A percentile compares a stretch with the other conserved stretches of the same genome.
Evolutionary conservation across 1,139 yeast species (phyloP).

Genomic region (Saccharomyces pastorianus): DNA sequence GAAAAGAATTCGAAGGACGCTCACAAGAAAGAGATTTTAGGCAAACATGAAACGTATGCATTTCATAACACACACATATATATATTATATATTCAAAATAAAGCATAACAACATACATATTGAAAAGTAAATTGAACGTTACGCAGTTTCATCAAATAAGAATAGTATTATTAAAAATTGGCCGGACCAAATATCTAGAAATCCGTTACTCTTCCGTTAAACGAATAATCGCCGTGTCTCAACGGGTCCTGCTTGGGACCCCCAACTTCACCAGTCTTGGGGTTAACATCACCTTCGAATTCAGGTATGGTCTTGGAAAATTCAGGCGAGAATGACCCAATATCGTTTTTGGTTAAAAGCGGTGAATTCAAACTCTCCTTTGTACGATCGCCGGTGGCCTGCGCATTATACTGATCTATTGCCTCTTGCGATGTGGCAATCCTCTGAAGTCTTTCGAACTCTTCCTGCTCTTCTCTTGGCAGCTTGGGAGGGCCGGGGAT

Average conservation of each 20-base stretch:
- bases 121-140: not conserved
- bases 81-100: not conserved
- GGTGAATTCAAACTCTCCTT: constrained; percentile 34
- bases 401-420: constrained; percentile 63
- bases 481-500: constrained; percentile 78
- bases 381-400: constrained; percentile 35
- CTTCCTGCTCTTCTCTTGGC: constrained; percentile 83
- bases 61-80: not conserved
- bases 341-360: constrained; percentile 43
- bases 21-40: not conserved
- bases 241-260: constrained; percentile 99
- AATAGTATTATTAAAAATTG: not conserved
- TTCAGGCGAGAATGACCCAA: constrained; percentile 62
- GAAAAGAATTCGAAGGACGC: not conserved
- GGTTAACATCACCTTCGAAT: constrained; percentile 90
- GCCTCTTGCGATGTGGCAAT: constrained; percentile 76
- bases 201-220: constrained; percentile 93
- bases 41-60: not conserved
- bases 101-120: not conserved
- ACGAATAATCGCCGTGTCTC: constrained; percentile 88
- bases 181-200: constrained; percentile 41
- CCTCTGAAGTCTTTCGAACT: constrained; percentile 77
- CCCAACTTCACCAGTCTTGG: constrained; percentile 88
- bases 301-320: constrained; percentile 79
- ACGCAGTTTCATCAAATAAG: not conserved